These are phyloP conservation scores for Xanthoconium separans DNA, from an alignment of 1,284 basidiomycete species.

Conservation along the genomic window DNA sequence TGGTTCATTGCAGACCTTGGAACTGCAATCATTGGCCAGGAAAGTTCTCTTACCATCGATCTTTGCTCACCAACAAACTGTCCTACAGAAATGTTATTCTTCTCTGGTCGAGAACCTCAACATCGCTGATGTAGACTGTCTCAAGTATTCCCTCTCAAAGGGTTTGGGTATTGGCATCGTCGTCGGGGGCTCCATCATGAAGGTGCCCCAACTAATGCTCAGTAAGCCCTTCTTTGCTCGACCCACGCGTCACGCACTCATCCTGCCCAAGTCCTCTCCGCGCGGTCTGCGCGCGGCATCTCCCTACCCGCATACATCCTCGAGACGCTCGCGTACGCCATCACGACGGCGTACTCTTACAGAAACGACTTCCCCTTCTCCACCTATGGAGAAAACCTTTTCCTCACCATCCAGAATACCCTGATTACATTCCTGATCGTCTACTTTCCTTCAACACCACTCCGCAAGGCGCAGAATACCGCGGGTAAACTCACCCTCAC, in stretches of 20 bases:
- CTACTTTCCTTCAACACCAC: conserved; percentile 45
- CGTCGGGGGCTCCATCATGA: conserved; percentile 91
- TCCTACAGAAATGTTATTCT: conserved; percentile 80
- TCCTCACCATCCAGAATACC: conserved; percentile 83
- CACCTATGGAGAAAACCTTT: conserved; percentile 93
- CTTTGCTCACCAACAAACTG: not conserved
- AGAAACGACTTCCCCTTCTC: conserved; percentile 88
- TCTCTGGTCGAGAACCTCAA: conserved; percentile 89
- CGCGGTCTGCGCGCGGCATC: conserved; percentile 80
- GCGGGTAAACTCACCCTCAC: conserved; percentile 39
- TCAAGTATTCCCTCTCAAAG: conserved; percentile 92
- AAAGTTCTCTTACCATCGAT: conserved; percentile 30
- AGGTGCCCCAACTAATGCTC: conserved; percentile 84
- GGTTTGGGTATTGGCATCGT: conserved; percentile 92
- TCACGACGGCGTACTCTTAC: conserved; percentile 84
- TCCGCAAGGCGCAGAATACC: conserved; percentile 28
- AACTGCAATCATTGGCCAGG: conserved; percentile 80
- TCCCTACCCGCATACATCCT: conserved; percentile 79
- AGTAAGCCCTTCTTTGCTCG: conserved; percentile 47
- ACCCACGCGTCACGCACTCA: conserved; percentile 9
- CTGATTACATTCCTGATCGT: conserved; percentile 83
- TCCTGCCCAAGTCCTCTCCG: conserved; percentile 46
- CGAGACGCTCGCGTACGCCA: conserved; percentile 85
- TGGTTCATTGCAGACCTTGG: conserved; percentile 81
- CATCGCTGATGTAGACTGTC: conserved; percentile 78